These are phyloP conservation scores for Microsporum ferrugineum DNA, from an alignment of 2,329 filamentous ascomycete genomes.

Conservation along the genomic window DNA sequence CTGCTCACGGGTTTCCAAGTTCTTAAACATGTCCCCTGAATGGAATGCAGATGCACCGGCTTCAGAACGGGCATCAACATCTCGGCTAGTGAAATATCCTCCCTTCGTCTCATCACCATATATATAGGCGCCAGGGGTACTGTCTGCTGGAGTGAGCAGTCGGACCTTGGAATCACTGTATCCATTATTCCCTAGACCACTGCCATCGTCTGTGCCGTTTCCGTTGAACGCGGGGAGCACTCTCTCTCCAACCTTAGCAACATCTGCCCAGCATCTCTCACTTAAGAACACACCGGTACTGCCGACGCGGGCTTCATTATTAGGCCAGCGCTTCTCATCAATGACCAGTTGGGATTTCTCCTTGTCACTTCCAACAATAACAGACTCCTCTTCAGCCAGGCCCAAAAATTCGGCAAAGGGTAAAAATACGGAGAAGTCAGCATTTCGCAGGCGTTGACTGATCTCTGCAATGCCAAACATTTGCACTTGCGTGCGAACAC, in stretches of 20 bases:
- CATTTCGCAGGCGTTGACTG: conserved; percentile 79
- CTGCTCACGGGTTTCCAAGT: conserved; percentile 83
- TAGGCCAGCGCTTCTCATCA: conserved; percentile 83
- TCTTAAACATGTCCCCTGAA: conserved; percentile 94
- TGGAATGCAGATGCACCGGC: conserved; percentile 85
- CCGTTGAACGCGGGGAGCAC: conserved; percentile 49
- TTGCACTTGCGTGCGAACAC: conserved; percentile 85
- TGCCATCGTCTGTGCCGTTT: conserved; percentile 44
- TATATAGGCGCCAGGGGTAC: conserved; percentile 47
- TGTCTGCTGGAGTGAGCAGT: conserved; percentile 39
- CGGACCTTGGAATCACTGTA: conserved; percentile 44
- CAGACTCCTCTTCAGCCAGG: conserved; percentile 68
- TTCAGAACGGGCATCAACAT: conserved; percentile 77
- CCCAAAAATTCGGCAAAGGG: conserved; percentile 94
- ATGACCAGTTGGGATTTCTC: conserved; percentile 88
- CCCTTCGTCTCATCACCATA: conserved; percentile 64
- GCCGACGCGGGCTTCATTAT: conserved; percentile 80
- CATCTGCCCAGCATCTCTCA: conserved; percentile 88
- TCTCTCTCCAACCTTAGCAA: conserved; percentile 60
- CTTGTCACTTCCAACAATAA: conserved; percentile 79
- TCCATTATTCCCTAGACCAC: conserved; percentile 41
- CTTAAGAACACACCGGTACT: conserved; percentile 92
- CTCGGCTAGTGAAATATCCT: conserved; percentile 69
- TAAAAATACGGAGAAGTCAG: conserved; percentile 90
- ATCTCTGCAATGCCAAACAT: conserved; percentile 96